Base-by-base conservation (phyloP, 345 rosid species). In the Corchorus olitorius region DNA sequence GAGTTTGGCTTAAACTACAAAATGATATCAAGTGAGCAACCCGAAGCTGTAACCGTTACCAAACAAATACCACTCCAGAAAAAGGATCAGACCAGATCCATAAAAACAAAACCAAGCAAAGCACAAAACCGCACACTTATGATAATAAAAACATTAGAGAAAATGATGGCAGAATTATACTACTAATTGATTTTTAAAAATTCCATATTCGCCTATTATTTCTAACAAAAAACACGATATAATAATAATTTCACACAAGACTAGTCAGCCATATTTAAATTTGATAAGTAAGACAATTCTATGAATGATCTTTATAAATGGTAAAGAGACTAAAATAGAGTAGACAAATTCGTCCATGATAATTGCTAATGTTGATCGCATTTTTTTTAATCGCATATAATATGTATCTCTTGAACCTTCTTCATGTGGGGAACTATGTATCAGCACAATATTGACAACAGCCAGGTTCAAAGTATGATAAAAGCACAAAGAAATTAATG, bases 61-160 rank as follows among this genome's bases (percentile, higher is more conserved):
- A 15, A 17, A n/a, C 10, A 64, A 64, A 39, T 13, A 64, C 39
- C 33, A 64, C 16, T 41, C 49, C 4, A 8, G 49, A 64, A 64
- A 39, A 64, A 8, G 10, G 69, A n/a, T 20, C 37, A 46, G 69
- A n/a, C 13, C 37, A 46, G 56, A 67, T 22, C 17, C 72, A 50
- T 48, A 22, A 46, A 67, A 67, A n/a, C 8, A 35, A 65, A 65
- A 65, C 55, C 56, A 48, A 48, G 72, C 45, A 62, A 65, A 60
- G 55, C 79, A 43, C 60, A 73, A 46, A 62, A 60, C 88, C 86
- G 48, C 76, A 59, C 34, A 58, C 41, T 59, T 43, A 50, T 27
- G 16, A 34, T 15, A 15, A 34, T 11, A 65, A 65, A 60, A 61
- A 13, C 65, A 61, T 33, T 61, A 27, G 17, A 27, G 41, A 16